Evolutionary conservation across 1,284 basidiomycete species (phyloP).

Genomic region (Sanghuangporus sanghuang): DNA sequence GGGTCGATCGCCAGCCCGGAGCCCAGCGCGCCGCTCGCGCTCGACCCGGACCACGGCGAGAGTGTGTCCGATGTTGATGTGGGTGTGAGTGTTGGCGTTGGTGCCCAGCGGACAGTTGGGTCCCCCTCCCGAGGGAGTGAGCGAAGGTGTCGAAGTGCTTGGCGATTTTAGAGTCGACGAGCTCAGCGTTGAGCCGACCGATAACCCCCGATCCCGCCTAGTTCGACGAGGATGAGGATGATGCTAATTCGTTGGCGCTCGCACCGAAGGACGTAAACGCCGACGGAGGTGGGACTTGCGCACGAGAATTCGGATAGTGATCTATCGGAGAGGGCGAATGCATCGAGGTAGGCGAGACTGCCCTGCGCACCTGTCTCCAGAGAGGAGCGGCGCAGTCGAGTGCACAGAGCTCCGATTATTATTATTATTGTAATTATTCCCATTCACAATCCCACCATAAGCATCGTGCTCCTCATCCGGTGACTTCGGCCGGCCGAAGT

Average conservation of each 20-base stretch:
- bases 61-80: background rate
- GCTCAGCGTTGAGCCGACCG: background rate
- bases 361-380: background rate
- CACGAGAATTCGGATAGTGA: background rate
- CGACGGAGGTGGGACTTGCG: background rate
- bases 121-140: slow-evolving; percentile 26
- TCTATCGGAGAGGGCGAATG: background rate
- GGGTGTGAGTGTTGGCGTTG: background rate
- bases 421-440: background rate
- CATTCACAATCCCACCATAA: background rate
- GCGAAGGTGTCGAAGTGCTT: background rate
- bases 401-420: background rate
- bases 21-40: slow-evolving; percentile 18
- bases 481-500: background rate
- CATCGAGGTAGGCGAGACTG: slow-evolving; percentile 1
- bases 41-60: slow-evolving; percentile 6
- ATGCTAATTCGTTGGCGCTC: background rate
- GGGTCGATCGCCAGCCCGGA: slow-evolving; percentile 40
- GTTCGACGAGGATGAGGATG: background rate
- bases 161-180: background rate
- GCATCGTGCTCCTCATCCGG: slow-evolving; percentile 10
- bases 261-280: background rate
- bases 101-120: background rate
- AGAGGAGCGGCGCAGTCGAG: slow-evolving; percentile 12
- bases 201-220: background rate